Conservation (phyloP, 1,139 yeast genomes). For the Sugiyamaella sp. region DNA sequence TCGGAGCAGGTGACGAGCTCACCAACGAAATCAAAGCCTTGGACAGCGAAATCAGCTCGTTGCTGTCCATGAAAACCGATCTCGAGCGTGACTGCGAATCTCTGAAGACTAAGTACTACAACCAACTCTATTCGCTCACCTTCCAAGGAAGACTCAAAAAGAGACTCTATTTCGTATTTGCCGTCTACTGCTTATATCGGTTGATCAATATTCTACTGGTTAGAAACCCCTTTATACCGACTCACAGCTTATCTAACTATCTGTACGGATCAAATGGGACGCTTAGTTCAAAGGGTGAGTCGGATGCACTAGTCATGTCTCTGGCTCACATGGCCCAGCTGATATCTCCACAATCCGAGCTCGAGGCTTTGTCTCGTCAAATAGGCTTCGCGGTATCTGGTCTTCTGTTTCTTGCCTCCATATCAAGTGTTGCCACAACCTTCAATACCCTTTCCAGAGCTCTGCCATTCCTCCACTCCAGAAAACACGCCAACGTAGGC, state of each 20-base stretch:
- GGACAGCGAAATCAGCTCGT: conserved; percentile 70
- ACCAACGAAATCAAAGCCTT: conserved; percentile 68
- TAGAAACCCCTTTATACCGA: conserved; percentile 35
- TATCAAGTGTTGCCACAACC: conserved; percentile 44
- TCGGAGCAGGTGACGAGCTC: conserved; percentile 42
- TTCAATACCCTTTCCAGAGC: conserved; percentile 38
- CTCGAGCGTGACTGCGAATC: conserved; percentile 40
- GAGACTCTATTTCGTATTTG: conserved; percentile 46
- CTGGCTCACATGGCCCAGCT: conserved; percentile 49
- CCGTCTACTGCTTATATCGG: conserved; percentile 67
- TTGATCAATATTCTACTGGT: conserved; percentile 49
- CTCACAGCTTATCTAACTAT: conserved; percentile 16
- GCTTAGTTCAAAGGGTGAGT: conserved; percentile 16
- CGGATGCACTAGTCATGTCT: conserved; percentile 55
- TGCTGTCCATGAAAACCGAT: conserved; percentile 48
- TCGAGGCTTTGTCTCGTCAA: conserved; percentile 62
- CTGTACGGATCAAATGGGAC: conserved; percentile 4
- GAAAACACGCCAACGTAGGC: conserved; percentile 6
- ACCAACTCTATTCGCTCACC: conserved; percentile 40
- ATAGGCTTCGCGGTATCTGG: conserved; percentile 68
- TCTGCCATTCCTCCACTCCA: conserved; percentile 30
- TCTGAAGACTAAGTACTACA: conserved; percentile 32
- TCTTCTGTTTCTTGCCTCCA: conserved; percentile 64
- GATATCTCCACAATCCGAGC: conserved; percentile 36
- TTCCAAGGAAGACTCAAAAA: conserved; percentile 38